Evolutionary conservation across 768 basidiomycete genomes (phyloP).

Genomic region (Sporobolomyces pararoseus): DNA sequence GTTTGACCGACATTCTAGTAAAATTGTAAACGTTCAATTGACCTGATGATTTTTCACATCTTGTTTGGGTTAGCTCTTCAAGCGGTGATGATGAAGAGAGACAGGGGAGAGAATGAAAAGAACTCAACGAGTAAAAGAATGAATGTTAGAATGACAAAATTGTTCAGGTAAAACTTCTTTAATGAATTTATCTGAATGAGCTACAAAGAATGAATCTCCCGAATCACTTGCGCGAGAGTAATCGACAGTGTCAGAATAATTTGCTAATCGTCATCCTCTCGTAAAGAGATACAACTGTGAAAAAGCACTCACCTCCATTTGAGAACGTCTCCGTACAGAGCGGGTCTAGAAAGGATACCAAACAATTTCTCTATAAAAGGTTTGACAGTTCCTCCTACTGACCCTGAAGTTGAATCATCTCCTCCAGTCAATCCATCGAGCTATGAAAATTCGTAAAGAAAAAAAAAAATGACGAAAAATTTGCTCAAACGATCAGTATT

Average conservation of each 20-base stretch:
- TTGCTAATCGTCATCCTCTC: no score
- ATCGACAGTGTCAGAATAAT: neutral
- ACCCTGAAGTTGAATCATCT: no score
- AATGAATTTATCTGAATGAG: slow-evolving; percentile 16
- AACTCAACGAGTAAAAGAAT: slow-evolving; percentile 30
- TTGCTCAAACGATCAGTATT: no score
- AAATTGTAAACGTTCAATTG: slow-evolving; percentile 29
- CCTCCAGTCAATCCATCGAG: no score
- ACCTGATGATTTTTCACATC: no score
- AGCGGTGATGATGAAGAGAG: neutral
- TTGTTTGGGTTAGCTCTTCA: no score
- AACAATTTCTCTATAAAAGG: slow-evolving; percentile 25
- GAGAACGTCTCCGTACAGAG: neutral
- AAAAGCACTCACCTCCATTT: slow-evolving; percentile 6
- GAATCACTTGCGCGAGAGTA: neutral
- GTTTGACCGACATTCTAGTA: slow-evolving; percentile 10
- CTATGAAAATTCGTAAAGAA: no score
- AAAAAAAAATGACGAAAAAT: no score
- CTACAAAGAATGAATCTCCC: slow-evolving; percentile 24
- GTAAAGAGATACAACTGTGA: neutral
- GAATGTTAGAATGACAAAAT: slow-evolving; percentile 26
- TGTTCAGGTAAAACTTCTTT: slow-evolving; percentile 10
- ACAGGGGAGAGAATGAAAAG: neutral
- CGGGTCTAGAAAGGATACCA: slow-evolving; percentile 1
- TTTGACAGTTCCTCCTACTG: slow-evolving; percentile 5